phyloP scores from a whole-genome alignment of 2,329 filamentous ascomycete genomes.

The Fusarium sp. region DNA sequence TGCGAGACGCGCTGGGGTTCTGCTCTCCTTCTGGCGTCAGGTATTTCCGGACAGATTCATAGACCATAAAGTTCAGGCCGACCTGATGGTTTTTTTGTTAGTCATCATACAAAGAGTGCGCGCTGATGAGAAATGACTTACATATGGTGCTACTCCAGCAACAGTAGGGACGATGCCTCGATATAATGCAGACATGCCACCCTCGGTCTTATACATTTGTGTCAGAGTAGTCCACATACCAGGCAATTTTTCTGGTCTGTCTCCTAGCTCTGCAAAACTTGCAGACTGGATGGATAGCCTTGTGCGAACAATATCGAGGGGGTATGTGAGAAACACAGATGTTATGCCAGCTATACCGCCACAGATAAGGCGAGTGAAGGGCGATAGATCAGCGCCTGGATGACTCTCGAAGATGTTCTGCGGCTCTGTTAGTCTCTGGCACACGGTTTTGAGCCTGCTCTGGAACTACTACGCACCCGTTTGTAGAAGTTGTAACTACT shows the following conservation, averaged over 20 bases:
- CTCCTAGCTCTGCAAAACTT: slow-evolving; percentile 84
- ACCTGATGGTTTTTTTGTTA: slow-evolving; percentile 64
- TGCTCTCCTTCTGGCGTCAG: slow-evolving; percentile 89
- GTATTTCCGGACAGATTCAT: slow-evolving; percentile 85
- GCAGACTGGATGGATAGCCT: slow-evolving; percentile 96
- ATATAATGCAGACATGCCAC: slow-evolving; percentile 87
- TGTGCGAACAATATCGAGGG: slow-evolving; percentile 96
- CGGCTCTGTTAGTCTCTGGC: slow-evolving; percentile 6
- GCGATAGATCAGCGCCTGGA: slow-evolving; percentile 78
- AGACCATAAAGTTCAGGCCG: slow-evolving; percentile 98
- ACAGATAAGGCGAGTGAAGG: slow-evolving; percentile 83
- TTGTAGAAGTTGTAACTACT: slow-evolving; percentile 99
- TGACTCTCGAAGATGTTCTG: slow-evolving; percentile 80
- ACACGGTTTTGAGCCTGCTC: no score
- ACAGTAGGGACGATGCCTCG: slow-evolving; percentile 94
- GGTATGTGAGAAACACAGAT: slow-evolving; percentile 94
- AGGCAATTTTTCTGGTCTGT: slow-evolving; percentile 74
- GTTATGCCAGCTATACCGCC: slow-evolving; percentile 94
- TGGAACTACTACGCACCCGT: slow-evolving; percentile 67
- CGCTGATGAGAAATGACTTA: slow-evolving; percentile 52
- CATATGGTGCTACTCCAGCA: slow-evolving; percentile 94
- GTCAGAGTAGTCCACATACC: slow-evolving; percentile 91
- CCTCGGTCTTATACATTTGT: slow-evolving; percentile 90
- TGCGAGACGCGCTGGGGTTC: slow-evolving; percentile 82
- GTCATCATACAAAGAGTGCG: background rate